phyloP scores from a whole-genome alignment of 208 protist genomes.

The Herpetomonas samuelpessoai region DNA sequence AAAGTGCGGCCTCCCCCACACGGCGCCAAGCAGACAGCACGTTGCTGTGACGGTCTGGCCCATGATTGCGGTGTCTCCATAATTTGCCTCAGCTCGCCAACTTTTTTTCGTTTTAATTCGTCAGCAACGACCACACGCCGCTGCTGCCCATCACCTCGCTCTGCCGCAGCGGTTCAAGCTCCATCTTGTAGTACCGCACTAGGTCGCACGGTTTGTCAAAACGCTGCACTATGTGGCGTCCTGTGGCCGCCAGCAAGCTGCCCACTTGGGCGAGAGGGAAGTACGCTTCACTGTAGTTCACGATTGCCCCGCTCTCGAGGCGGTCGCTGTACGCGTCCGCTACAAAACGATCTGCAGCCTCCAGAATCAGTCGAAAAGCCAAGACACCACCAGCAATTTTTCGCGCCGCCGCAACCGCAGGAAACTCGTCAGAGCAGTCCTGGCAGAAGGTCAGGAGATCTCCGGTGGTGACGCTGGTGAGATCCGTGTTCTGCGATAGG shows the following conservation, averaged over 20 bases:
- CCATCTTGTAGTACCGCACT: slow-evolving; percentile 1
- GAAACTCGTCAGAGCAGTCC: slow-evolving; percentile 4
- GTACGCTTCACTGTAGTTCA: slow-evolving; percentile 14
- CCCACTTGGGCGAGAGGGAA: background rate
- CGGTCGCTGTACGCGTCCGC: slow-evolving; percentile 23
- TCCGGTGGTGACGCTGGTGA: background rate
- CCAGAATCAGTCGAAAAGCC: slow-evolving; percentile 44
- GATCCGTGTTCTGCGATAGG: slow-evolving; percentile 10
- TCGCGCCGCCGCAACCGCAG: slow-evolving; percentile 9
- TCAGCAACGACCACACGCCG: slow-evolving; percentile 13
- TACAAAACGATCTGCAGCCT: slow-evolving; percentile 40
- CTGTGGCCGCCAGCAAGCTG: too few relatives aligned
- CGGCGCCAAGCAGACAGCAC: too few relatives aligned
- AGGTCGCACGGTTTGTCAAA: slow-evolving; percentile 3
- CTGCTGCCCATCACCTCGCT: slow-evolving; percentile 8
- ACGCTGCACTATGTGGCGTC: too few relatives aligned
- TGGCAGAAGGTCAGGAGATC: background rate
- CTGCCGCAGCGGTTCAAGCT: slow-evolving; percentile 6
- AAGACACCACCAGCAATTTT: slow-evolving; percentile 29
- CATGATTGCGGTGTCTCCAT: too few relatives aligned
- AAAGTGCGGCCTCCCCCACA: too few relatives aligned
- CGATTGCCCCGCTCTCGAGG: slow-evolving; percentile 2
- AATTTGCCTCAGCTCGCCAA: too few relatives aligned
- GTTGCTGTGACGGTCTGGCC: too few relatives aligned
- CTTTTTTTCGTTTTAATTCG: slow-evolving; percentile 4